Evolutionary conservation across 768 basidiomycete species (phyloP), one percentile per base, ranked within the genome.

Genomic region (Mycena filopes): DNA sequence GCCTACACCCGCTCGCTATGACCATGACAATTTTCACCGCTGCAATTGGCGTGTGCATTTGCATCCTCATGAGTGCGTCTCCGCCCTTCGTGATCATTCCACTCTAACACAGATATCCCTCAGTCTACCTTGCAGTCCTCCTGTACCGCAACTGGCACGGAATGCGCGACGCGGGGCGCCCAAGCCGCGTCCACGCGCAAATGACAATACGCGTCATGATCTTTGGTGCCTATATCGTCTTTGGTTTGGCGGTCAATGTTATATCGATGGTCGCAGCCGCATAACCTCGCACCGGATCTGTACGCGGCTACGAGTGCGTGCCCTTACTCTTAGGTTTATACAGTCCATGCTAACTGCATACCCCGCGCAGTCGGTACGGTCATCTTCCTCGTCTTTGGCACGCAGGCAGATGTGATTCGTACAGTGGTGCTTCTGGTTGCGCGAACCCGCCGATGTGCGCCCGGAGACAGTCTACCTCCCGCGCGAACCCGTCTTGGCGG

Each of bases 301-400:
- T 80, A 74, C 63, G 74, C 70, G n/a, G 77, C 79, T 9, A 78
- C 75, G 47, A 74, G 79, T 78, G 59, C 47, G 70, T 47, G 18
- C 29, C 48, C 33, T 16, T n/a, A 25, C 36, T 36, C n/a, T 61
- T 26, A 5, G 15, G 41, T 18, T 26, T 38, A 28, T 9, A 23
- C 46, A n/a, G 25, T 28, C 13, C 28, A 33, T 49, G n/a, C 42
- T 47, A 26, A 57, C 38, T 33, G 29, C 58, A 42, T 43, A 20
- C 21, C 16, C 3, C 36, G 5, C 36, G 36, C 40, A 81, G 78
- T 76, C 48, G 80, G 80, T 16, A 71, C 76, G 11, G 76, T 72
- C n/a, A 65, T 80, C 4, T 76, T 81, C 58, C 68, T 81, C 11
- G 72, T 80, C 6, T 81, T 80, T 61, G 79, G 78, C 6, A 77